Evolutionary conservation across 148 eudicot species (phyloP), one percentile per base, ranked within the genome.

Genomic region (Vaccinium macrocarpon): DNA sequence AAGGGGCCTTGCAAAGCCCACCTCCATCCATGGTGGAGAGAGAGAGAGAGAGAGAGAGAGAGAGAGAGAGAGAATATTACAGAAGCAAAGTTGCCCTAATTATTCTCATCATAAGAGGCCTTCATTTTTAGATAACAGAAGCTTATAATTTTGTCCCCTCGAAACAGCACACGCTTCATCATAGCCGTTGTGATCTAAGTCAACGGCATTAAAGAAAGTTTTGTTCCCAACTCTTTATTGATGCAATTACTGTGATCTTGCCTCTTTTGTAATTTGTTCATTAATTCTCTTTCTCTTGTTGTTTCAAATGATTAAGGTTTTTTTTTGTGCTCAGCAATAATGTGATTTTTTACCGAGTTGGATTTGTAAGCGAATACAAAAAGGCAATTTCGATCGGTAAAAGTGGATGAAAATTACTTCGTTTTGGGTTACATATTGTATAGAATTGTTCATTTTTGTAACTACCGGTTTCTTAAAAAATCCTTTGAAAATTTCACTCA

Each of bases 61-160:
- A 66, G n/a, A 50, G 21, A 61, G 56, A 66, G 76, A 21, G 74
- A 49, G 53, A 35, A 50, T 57, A 51, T 68, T 27, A 82, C 87
- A 81, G 62, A 48, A 50, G 52, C 66, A 76, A 84, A 85, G 87
- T 85, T 75, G 62, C 49, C 59, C 83, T 86, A 90, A 52, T 87
- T 84, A 77, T 83, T 84, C 80, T 84, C 77, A 62, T 53, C 80
- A 84, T 68, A 75, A 86, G 71, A 71, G 32, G 42, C 50, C 79
- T 52, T 48, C 55, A 55, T 79, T 25, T 80, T 85, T 21, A 61
- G 90, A 81, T 84, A 79, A 86, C 80, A 81, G 84, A 66, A 49
- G 87, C 80, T 80, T 87, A 93, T 93, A 85, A 90, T 91, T 84
- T 25, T 91, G 95, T 90, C 91, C 80, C 89, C 87, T 71, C 27